phyloP scores from a whole-genome alignment of 768 basidiomycete genomes.

The Pholiota microspora region DNA sequence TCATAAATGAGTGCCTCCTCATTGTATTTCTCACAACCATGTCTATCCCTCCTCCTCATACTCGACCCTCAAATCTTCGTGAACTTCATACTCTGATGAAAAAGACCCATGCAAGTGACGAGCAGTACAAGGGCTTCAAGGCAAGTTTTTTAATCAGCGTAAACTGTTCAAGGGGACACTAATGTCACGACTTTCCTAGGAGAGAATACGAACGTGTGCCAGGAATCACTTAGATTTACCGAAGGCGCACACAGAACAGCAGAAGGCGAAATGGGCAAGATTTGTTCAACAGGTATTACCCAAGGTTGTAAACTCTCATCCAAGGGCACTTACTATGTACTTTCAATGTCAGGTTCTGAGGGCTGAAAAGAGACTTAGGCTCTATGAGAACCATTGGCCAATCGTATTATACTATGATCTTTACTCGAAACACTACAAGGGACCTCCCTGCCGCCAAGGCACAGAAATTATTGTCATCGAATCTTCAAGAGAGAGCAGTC shows the following conservation, averaged over 20 bases:
- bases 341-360: conserved; percentile 6
- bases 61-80: background rate
- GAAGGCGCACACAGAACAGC: background rate
- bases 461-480: background rate
- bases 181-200: background rate
- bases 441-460: background rate
- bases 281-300: background rate
- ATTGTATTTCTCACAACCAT: background rate
- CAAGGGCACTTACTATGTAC: too few relatives aligned
- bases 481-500: background rate
- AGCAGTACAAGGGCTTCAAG: background rate
- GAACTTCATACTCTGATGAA: background rate
- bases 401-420: background rate
- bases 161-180: background rate
- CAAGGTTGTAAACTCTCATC: too few relatives aligned
- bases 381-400: conserved; percentile 12
- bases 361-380: background rate
- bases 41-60: background rate
- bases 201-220: background rate
- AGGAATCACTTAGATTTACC: background rate
- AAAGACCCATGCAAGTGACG: background rate
- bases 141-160: background rate
- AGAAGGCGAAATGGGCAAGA: background rate
- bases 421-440: background rate
- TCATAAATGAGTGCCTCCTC: too few relatives aligned